phyloP scores from a whole-genome alignment of 805 yeast genomes.

The Cyberlindnera japonica region DNA sequence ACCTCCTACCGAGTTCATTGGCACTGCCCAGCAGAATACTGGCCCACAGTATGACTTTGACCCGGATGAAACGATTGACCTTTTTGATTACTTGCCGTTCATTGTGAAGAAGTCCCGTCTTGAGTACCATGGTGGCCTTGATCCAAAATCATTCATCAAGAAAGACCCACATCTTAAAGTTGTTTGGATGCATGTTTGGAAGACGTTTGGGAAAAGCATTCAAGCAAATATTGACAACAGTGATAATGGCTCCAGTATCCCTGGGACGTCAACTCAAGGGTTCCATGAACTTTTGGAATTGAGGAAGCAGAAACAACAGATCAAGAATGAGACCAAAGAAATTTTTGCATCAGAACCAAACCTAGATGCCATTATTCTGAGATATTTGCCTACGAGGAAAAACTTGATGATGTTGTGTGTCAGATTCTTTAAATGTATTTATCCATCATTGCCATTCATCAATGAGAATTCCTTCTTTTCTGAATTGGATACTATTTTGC shows the following conservation, averaged over 20 bases:
- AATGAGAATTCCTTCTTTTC: constrained; percentile 21
- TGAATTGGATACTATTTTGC: constrained; percentile 18
- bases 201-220: constrained; percentile 10
- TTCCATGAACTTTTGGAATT: constrained; percentile 11
- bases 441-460: constrained; percentile 26
- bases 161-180: constrained; percentile 41
- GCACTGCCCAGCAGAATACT: not conserved
- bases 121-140: constrained; percentile 49
- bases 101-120: constrained; percentile 38
- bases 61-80: constrained; percentile 36
- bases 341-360: not conserved
- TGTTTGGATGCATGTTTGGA: constrained; percentile 32
- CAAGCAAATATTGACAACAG: constrained; percentile 2
- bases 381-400: constrained; percentile 18
- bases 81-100: constrained; percentile 44
- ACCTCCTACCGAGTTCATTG: constrained; percentile 1
- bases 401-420: constrained; percentile 16
- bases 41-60: constrained; percentile 19
- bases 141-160: constrained; percentile 45
- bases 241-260: not conserved
- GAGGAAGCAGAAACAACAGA: constrained; percentile 14
- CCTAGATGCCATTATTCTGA: constrained; percentile 14
- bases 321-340: constrained; percentile 7
- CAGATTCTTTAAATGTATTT: constrained; percentile 25
- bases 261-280: constrained; percentile 1